phyloP scores from a whole-genome alignment of 192 early-diverging fungal genomes.

The Coemansia pectinata region DNA sequence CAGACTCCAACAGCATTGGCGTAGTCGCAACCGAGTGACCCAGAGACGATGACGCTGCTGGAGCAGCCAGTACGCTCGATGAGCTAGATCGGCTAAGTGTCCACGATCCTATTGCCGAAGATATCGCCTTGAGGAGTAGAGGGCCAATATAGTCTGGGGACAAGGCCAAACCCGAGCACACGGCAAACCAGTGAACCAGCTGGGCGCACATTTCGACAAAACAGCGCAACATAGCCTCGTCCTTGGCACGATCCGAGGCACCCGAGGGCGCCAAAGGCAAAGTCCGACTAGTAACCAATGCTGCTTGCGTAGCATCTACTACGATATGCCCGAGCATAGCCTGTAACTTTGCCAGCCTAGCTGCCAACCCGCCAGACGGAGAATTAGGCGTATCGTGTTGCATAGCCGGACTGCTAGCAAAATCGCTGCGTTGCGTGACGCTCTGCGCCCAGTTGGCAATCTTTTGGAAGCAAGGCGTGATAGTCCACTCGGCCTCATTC shows the following conservation, averaged over 20 bases:
- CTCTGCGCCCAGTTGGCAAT: conserved; percentile 23
- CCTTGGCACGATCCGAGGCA: conserved; percentile 16
- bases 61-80: neutral
- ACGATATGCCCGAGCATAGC: conserved; percentile 20
- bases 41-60: neutral
- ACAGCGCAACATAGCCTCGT: conserved; percentile 23
- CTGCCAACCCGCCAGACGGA: conserved; percentile 2
- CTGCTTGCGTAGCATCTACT: conserved; percentile 24
- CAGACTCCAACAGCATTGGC: conserved; percentile 9
- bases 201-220: conserved; percentile 33
- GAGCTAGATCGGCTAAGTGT: conserved; percentile 2
- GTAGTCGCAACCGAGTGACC: conserved; percentile 1
- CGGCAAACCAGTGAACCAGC: conserved; percentile 27
- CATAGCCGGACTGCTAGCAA: conserved; percentile 14
- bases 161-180: conserved; percentile 17
- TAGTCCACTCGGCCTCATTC: conserved; percentile 35
- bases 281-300: conserved; percentile 14
- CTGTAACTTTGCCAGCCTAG: conserved; percentile 14
- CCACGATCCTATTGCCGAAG: conserved; percentile 12
- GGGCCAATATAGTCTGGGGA: conserved; percentile 12
- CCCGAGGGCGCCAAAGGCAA: conserved; percentile 12
- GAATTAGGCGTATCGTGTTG: conserved; percentile 11
- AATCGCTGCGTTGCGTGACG: conserved; percentile 14
- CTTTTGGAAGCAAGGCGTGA: conserved; percentile 41
- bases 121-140: conserved; percentile 9